Conservation (phyloP, 441 rosid genomes). For the Populus hybrid region DNA sequence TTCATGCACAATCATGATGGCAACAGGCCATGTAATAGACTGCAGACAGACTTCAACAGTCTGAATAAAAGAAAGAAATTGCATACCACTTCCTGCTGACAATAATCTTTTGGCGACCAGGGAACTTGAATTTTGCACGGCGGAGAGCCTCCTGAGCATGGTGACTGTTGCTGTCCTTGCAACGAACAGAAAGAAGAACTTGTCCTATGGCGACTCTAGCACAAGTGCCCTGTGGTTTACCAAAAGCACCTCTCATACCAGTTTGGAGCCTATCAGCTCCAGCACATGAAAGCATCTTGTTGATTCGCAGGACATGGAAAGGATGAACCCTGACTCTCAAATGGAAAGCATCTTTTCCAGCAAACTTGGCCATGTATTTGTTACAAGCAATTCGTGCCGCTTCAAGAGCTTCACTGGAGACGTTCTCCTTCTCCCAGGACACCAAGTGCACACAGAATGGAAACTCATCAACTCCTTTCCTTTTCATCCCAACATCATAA, state of each 20-base stretch:
- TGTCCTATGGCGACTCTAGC: conserved; percentile 70
- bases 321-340: too few species aligned
- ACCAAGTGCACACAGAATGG: conserved; percentile 91
- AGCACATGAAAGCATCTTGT: too few species aligned
- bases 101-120: conserved; percentile 92
- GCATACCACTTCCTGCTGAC: conserved; percentile 92
- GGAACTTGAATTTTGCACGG: conserved; percentile 93
- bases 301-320: too few species aligned
- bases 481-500: conserved; percentile 93
- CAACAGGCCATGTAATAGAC: not conserved
- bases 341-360: too few species aligned
- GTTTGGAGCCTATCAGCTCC: too few species aligned
- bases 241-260: too few species aligned
- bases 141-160: conserved; percentile 96
- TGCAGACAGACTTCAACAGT: not conserved
- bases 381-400: too few species aligned
- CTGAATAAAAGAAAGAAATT: too few species aligned
- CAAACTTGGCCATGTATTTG: too few species aligned
- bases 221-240: conserved; percentile 53
- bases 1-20: not conserved
- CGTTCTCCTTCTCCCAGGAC: conserved; percentile 91
- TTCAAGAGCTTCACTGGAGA: conserved; percentile 87
- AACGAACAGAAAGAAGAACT: conserved; percentile 81
- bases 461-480: conserved; percentile 85
- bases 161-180: conserved; percentile 73